These are phyloP conservation scores for Tylopilus felleus DNA, from an alignment of 768 basidiomycete species.

Conservation along the genomic window DNA sequence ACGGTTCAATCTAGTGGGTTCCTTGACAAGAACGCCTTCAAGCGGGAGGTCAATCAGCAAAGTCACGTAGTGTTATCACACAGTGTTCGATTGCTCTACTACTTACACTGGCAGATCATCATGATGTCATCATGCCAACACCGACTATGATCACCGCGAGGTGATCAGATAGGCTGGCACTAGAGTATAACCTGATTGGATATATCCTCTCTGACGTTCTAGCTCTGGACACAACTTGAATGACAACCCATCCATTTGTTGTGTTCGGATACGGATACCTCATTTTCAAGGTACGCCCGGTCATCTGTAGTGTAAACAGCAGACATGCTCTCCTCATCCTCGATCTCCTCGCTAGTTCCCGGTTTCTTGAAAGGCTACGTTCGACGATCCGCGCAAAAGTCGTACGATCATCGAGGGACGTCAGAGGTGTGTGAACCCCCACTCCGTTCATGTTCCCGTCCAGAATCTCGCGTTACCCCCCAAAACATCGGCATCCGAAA, in stretches of 20 bases:
- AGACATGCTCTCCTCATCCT: background rate
- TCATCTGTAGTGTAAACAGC: conserved; percentile 52
- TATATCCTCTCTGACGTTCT: background rate
- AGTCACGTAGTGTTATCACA: background rate
- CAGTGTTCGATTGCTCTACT: too few relatives aligned
- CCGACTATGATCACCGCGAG: too few relatives aligned
- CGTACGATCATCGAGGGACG: conserved; percentile 91
- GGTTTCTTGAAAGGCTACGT: conserved; percentile 92
- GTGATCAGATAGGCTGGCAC: background rate
- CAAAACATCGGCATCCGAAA: background rate
- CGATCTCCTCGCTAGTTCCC: conserved; percentile 41
- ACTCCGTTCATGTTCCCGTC: background rate
- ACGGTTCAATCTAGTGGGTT: too few relatives aligned
- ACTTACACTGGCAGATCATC: too few relatives aligned
- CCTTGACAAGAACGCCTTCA: too few relatives aligned
- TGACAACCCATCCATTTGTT: conserved; percentile 45
- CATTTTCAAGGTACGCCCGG: conserved; percentile 68
- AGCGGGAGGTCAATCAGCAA: too few relatives aligned
- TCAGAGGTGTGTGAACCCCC: conserved; percentile 53
- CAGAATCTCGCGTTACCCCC: background rate
- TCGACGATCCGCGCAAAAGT: conserved; percentile 84
- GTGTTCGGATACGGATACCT: conserved; percentile 94
- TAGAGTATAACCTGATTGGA: background rate
- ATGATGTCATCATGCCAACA: too few relatives aligned
- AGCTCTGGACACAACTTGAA: too few relatives aligned